Percentiles rank a stretch among this genome's conserved stretches.
Conservation (phyloP, 1,284 basidiomycete species). For the Irpex sp. region DNA sequence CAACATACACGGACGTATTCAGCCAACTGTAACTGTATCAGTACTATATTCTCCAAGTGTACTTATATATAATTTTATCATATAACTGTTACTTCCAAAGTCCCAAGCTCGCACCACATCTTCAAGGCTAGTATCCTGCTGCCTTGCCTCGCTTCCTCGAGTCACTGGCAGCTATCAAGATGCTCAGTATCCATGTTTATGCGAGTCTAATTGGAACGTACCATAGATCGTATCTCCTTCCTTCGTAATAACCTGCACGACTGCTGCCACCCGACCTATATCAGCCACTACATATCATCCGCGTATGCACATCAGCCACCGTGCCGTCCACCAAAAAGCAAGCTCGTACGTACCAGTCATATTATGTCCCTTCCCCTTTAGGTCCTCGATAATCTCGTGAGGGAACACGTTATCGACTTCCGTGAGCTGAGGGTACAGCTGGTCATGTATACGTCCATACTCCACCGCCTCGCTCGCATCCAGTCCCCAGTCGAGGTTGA, state of each 20-base stretch:
- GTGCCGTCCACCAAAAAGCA: not conserved
- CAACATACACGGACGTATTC: not conserved
- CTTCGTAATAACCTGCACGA: slow-evolving; percentile 70
- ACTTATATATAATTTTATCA: not conserved
- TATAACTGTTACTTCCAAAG: not conserved
- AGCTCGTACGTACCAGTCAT: slow-evolving; percentile 50
- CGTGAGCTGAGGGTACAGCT: slow-evolving; percentile 70
- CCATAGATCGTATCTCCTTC: slow-evolving; percentile 54
- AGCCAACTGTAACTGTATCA: not conserved
- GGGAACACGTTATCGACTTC: slow-evolving; percentile 67
- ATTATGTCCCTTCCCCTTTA: slow-evolving; percentile 69
- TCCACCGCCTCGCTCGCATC: slow-evolving; percentile 83
- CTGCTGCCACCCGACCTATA: slow-evolving; percentile 60
- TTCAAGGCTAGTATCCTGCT: slow-evolving; percentile 56
- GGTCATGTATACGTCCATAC: slow-evolving; percentile 86
- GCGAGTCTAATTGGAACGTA: slow-evolving; percentile 29
- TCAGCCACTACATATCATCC: slow-evolving; percentile 32
- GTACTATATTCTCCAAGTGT: not conserved
- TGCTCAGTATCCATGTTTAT: not conserved
- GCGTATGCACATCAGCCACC: slow-evolving; percentile 3
- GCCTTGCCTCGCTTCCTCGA: slow-evolving; percentile 83
- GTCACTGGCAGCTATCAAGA: slow-evolving; percentile 70
- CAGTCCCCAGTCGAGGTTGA: slow-evolving; percentile 81
- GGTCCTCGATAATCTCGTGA: slow-evolving; percentile 45
- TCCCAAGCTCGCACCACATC: too few relatives aligned